These are phyloP conservation scores for Cantharellus cinnabarinus DNA, from an alignment of 768 basidiomycete species.

Conservation along the genomic window DNA sequence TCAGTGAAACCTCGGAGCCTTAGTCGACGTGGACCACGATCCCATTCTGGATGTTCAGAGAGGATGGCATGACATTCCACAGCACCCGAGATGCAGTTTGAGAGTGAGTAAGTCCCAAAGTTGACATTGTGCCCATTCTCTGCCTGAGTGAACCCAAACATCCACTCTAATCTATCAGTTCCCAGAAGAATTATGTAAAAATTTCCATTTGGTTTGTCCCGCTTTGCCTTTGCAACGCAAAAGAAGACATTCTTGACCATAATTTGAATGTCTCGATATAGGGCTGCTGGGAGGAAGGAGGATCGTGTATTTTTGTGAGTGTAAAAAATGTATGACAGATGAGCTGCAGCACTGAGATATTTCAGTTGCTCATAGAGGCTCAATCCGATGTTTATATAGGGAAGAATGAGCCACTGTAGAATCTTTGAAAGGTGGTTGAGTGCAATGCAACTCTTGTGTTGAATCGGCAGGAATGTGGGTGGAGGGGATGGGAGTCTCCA, in stretches of 20 bases:
- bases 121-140: slow-evolving; percentile 12
- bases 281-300: slow-evolving; percentile 13
- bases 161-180: slow-evolving; percentile 18
- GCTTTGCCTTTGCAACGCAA: slow-evolving; percentile 21
- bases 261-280: slow-evolving; percentile 18
- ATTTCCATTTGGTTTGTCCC: slow-evolving; percentile 11
- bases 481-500: slow-evolving; percentile 12
- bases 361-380: slow-evolving; percentile 17
- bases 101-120: slow-evolving; percentile 13
- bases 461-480: slow-evolving; percentile 7
- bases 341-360: slow-evolving; percentile 18
- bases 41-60: too few relatives aligned
- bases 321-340: slow-evolving; percentile 13
- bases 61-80: slow-evolving; percentile 19
- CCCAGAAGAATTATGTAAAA: slow-evolving; percentile 22
- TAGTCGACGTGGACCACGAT: slow-evolving; percentile 17
- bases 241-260: slow-evolving; percentile 23
- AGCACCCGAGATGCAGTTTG: slow-evolving; percentile 14
- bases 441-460: slow-evolving; percentile 10
- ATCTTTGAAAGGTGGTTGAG: slow-evolving; percentile 12
- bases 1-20: slow-evolving; percentile 12
- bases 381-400: slow-evolving; percentile 16
- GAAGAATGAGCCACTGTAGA: slow-evolving; percentile 14
- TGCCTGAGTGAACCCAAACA: slow-evolving; percentile 12
- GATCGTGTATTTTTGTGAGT: slow-evolving; percentile 4